Base-by-base conservation (phyloP, 2,329 filamentous ascomycete genomes). In the Fusarium chaquense region DNA sequence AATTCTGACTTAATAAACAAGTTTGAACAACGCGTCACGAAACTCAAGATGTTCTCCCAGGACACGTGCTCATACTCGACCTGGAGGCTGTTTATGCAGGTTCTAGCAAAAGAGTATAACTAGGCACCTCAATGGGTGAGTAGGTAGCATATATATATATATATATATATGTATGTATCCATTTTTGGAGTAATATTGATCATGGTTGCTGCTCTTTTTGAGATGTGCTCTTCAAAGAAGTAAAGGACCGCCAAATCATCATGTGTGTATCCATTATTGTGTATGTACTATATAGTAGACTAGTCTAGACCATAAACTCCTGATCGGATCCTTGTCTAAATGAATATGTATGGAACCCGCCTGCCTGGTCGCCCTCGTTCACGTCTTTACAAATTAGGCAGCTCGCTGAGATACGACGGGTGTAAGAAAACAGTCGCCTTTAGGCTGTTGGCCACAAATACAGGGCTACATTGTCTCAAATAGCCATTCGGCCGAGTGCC, bases 401-500 rank as follows among this genome's bases (percentile, higher is more conserved):
- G 51, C 51, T 58, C 33, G 40, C 36, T 51, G 53, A 52, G 36
- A 59, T 65, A 55, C 46, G 47, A 63, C 52, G 65, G 55, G 28
- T 52, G 16, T 65, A 65, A 47, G 22, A 38, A 6, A 4, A 36
- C 53, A 28, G 36, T 40, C 33, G 57, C 40, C 36, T 38, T 57
- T 44, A 47, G 28, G 40, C 22, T 46, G 32, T 32, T 36, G 16
- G 30, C 53, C 38, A 47, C 35, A 52, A 52, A 64, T 69, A 56
- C 66, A 69, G 67, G 56, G 66, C 54, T 61, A 63, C 38, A 52
- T 40, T 40, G 36, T 40, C n/a, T 16, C 41, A 26, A 44, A 20
- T 35, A 33, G 38, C 32, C 16, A 53, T 55, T 71, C 70, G 67
- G 70, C 70, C 70, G 61, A 73, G 70, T 57, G 18, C 43, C 65